Evolutionary conservation across 257 asterid species (phyloP).

Genomic region (Rhazya stricta): DNA sequence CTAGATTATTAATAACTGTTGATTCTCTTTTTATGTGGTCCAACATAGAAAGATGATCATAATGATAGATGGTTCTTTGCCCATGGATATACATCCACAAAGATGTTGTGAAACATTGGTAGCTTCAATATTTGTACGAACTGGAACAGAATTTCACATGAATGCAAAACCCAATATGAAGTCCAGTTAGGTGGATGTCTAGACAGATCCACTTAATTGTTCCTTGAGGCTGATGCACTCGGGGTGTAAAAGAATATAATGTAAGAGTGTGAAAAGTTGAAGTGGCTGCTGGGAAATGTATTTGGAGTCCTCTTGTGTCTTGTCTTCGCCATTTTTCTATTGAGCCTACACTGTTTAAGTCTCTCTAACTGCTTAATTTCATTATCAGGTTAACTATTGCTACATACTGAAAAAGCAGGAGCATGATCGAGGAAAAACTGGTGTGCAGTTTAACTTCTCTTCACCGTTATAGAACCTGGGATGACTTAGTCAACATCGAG

Average conservation of each 20-base stretch:
- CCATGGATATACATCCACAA: neutral
- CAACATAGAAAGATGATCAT: neutral
- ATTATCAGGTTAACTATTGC: constrained; percentile 73
- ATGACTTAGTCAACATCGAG: constrained; percentile 3
- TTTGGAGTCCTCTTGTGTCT: neutral
- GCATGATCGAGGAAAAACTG: constrained; percentile 76
- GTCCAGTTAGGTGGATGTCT: neutral
- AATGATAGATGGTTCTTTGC: neutral
- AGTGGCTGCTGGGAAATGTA: neutral
- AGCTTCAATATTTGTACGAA: neutral
- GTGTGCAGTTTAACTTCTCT: constrained; percentile 92
- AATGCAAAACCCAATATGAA: neutral
- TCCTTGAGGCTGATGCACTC: neutral
- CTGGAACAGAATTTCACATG: neutral
- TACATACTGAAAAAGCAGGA: constrained; percentile 64
- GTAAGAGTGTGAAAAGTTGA: neutral
- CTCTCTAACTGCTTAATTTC: constrained; percentile 22
- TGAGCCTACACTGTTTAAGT: neutral
- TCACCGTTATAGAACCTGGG: constrained; percentile 43
- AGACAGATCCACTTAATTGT: neutral
- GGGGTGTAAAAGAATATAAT: neutral
- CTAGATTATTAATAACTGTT: neutral
- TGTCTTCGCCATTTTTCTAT: neutral
- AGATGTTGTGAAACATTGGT: neutral
- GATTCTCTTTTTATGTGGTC: neutral